Evolutionary conservation across 805 yeast species (phyloP).

Genomic region (Cyberlindnera petersonii): DNA sequence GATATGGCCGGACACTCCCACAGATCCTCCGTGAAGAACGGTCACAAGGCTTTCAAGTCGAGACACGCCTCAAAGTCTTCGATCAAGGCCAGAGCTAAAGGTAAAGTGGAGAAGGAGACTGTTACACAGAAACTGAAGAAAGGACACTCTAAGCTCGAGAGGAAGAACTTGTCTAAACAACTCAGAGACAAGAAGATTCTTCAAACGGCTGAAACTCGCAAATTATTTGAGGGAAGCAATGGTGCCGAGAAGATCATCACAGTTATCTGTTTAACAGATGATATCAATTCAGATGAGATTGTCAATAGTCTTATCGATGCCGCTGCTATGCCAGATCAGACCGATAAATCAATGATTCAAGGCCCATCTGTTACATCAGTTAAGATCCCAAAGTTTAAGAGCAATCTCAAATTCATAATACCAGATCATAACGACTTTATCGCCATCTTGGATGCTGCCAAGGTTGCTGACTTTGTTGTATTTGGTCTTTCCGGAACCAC

Average conservation of each 20-base stretch:
- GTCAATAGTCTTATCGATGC: constrained; percentile 46
- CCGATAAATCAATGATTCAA: constrained; percentile 31
- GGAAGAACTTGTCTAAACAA: constrained; percentile 79
- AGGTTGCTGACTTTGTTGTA: constrained; percentile 82
- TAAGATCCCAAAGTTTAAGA: constrained; percentile 62
- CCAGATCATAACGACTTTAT: constrained; percentile 67
- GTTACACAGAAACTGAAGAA: constrained; percentile 29
- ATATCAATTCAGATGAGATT: constrained; percentile 55
- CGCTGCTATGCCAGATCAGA: constrained; percentile 31
- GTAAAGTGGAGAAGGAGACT: constrained; percentile 76
- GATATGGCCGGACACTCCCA: constrained; percentile 76
- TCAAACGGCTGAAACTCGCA: constrained; percentile 54
- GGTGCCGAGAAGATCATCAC: constrained; percentile 86
- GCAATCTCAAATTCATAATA: constrained; percentile 65
- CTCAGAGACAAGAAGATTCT: constrained; percentile 66
- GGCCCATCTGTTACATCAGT: constrained; percentile 51
- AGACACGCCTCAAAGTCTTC: constrained; percentile 89
- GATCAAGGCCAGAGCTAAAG: constrained; percentile 73
- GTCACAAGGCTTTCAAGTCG: constrained; percentile 87
- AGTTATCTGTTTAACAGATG: constrained; percentile 72
- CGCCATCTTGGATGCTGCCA: constrained; percentile 78
- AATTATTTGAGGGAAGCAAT: constrained; percentile 70
- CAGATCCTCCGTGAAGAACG: constrained; percentile 76
- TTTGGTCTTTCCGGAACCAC: constrained; percentile 84
- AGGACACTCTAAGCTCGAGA: constrained; percentile 47